Conservation (phyloP, 306 rosid species). For the Lathyrus aphaca region DNA sequence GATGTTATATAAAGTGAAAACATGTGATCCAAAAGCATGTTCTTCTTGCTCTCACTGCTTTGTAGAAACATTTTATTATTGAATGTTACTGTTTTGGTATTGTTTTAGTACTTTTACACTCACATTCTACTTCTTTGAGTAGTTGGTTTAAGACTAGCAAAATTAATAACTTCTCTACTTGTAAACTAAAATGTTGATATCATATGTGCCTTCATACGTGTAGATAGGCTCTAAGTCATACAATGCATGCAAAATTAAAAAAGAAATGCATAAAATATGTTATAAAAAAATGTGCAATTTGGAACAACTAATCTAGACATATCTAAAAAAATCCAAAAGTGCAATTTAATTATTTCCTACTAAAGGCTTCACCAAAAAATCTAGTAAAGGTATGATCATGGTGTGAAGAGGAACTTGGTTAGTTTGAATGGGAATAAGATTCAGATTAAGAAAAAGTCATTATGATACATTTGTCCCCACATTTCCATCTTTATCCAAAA, state of each 20-base stretch:
- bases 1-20: too few species aligned
- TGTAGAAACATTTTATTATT: constrained; percentile 15
- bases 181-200: constrained; percentile 78
- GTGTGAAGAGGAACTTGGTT: not conserved
- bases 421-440: not conserved
- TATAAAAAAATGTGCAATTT: not conserved
- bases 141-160: constrained; percentile 78
- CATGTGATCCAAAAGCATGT: too few species aligned
- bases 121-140: constrained; percentile 66
- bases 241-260: constrained; percentile 61
- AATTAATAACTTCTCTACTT: constrained; percentile 73
- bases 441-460: not conserved
- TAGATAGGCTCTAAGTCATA: constrained; percentile 91
- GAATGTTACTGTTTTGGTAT: constrained; percentile 23
- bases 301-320: not conserved
- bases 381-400: not conserved
- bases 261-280: constrained; percentile 3
- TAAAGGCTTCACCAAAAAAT: not conserved
- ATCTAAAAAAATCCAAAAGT: too few species aligned
- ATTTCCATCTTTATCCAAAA: too few species aligned
- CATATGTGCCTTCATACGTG: constrained; percentile 84
- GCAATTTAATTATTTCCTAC: too few species aligned
- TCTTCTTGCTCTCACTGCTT: too few species aligned
- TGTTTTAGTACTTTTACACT: constrained; percentile 29
- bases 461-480: too few species aligned